Evolutionary conservation across 305 asterid species (phyloP), one percentile per base, ranked within the genome.

Genomic region (Salvia sclarea): DNA sequence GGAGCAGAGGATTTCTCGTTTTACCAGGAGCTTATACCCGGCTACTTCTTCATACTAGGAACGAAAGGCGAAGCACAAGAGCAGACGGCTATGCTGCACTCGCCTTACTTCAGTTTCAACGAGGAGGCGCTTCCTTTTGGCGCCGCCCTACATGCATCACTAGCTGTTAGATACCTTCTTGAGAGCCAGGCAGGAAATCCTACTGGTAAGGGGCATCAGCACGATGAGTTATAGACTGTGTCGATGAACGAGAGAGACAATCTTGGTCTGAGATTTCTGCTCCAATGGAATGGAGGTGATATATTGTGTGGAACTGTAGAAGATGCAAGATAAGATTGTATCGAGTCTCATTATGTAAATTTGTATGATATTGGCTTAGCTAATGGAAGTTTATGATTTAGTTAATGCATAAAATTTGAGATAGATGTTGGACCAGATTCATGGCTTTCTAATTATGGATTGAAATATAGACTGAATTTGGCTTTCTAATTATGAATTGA

Each of bases 71-170:
- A 80, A 3, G 72, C 81, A 3, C 55, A 43, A 3, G 75, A 70
- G 28, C 75, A 74, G 50, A 83, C 74, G 2, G 85, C 67, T 4
- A 40, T 74, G 8, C 65, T 79, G 5, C 96, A 86, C 78, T 88
- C 95, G 0, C 95, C 96, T 8, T 77, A 76, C 73, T 86, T 79
- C 65, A 78, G 55, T 56, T 71, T 86, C 54, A 79, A 85, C 18
- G 95, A 91, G 71, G 83, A 75, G 16, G 91, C 79, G 31, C 86
- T 91, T 13, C 89, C 96, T 64, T 66, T 20, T 24, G 97, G 97
- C 13, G 95, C 97, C 57, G 95, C 97, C 5, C 84, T 91, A 54
- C 96, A 91, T 20, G 97, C 96, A 28, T 91, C 97, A 16, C 49
- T 91, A 78, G 97, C 77, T 4, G 75, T 80, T 13, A 75, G 78